Percentiles rank a stretch among this genome's conserved stretches.
These are phyloP conservation scores for Ceratorhiza oryzae-sativae DNA, from an alignment of 1,284 basidiomycete genomes.

Conservation along the genomic window DNA sequence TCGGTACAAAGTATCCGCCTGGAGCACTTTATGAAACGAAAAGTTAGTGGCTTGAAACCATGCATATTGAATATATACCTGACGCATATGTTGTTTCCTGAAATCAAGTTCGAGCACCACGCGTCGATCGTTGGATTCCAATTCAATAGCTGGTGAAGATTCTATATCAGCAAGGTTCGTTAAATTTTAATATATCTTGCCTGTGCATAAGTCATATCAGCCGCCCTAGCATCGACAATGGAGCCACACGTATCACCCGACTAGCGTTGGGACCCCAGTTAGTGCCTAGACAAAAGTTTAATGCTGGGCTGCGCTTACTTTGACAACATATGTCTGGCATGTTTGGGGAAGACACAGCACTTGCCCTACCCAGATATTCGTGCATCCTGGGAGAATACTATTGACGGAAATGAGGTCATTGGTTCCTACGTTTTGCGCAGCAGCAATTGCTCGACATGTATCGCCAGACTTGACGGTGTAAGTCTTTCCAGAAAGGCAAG, in stretches of 20 bases:
- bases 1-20: neutral
- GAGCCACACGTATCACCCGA: constrained; percentile 12
- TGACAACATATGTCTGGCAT: constrained; percentile 3
- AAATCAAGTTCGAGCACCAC: constrained; percentile 6
- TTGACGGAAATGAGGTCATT: constrained; percentile 14
- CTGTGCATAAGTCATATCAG: constrained; percentile 4
- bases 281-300: neutral
- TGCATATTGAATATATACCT: neutral
- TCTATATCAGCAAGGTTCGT: neutral
- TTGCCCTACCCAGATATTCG: constrained; percentile 6
- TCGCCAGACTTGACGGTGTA: constrained; percentile 20
- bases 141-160: neutral
- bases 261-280: neutral
- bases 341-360: neutral
- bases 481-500: constrained; percentile 1
- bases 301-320: neutral
- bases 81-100: constrained; percentile 3
- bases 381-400: constrained; percentile 6
- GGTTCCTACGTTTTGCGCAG: neutral
- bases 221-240: neutral
- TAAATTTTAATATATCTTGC: neutral
- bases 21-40: neutral
- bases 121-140: constrained; percentile 13
- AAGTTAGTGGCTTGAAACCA: neutral
- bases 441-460: constrained; percentile 1